Evolutionary conservation across 805 yeast genomes (phyloP).

Genomic region (Suhomyces pyralidae): DNA sequence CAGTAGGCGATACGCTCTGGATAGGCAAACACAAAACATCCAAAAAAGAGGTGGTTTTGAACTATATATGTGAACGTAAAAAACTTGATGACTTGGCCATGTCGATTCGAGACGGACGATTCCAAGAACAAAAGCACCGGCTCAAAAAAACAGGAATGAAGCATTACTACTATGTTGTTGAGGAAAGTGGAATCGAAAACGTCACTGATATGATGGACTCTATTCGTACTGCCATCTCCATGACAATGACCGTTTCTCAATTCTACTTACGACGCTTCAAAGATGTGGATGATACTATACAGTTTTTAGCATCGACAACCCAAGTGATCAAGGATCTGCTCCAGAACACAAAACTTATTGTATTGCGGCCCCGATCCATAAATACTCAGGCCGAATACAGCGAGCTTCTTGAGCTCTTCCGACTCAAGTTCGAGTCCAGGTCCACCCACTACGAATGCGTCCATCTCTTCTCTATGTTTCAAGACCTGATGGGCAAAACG

Average conservation of each 20-base stretch:
- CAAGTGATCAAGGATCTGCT: slow-evolving; percentile 41
- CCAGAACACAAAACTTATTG: slow-evolving; percentile 33
- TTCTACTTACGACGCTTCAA: slow-evolving; percentile 68
- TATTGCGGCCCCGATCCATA: slow-evolving; percentile 50
- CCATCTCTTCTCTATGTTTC: slow-evolving; percentile 45
- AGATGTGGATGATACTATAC: slow-evolving; percentile 71
- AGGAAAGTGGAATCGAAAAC: slow-evolving; percentile 53
- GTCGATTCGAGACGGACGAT: slow-evolving; percentile 86
- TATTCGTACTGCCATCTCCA: slow-evolving; percentile 71
- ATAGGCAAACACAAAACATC: slow-evolving; percentile 65
- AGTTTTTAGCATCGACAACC: slow-evolving; percentile 52
- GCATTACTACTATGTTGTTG: slow-evolving; percentile 74
- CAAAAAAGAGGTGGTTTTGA: slow-evolving; percentile 63
- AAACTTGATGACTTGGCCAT: slow-evolving; percentile 79
- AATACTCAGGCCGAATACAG: slow-evolving; percentile 51
- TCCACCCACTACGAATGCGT: slow-evolving; percentile 33
- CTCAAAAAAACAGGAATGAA: slow-evolving; percentile 64
- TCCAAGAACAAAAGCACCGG: slow-evolving; percentile 80
- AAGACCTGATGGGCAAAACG: slow-evolving; percentile 66
- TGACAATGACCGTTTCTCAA: slow-evolving; percentile 60
- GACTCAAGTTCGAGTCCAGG: slow-evolving; percentile 40
- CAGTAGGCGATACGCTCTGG: slow-evolving; percentile 91
- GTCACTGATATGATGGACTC: slow-evolving; percentile 54
- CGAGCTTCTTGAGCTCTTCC: slow-evolving; percentile 38
- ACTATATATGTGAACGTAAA: slow-evolving; percentile 87